These are phyloP conservation scores for Beauveria pseudobassiana DNA, from an alignment of 2,329 filamentous ascomycete species.

Conservation along the genomic window DNA sequence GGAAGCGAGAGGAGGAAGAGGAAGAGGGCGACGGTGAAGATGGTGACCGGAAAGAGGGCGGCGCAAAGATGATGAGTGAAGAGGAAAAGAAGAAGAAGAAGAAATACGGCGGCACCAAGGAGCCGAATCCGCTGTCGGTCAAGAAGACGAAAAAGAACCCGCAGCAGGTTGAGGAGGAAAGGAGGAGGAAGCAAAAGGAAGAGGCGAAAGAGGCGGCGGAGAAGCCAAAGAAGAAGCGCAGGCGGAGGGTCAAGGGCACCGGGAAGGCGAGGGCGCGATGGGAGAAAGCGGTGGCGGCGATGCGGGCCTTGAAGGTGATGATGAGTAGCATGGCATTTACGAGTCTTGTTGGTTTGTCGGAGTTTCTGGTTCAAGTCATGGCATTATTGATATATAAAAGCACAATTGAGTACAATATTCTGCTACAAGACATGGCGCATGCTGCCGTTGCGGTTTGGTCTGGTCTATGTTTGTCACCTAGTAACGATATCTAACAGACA, in stretches of 20 bases:
- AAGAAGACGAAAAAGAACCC: constrained; percentile 57
- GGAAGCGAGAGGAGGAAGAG: constrained; percentile 34
- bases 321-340: constrained; percentile 16
- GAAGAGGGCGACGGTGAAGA: constrained; percentile 25
- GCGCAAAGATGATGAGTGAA: constrained; percentile 14
- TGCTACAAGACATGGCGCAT: neutral
- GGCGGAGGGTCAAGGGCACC: constrained; percentile 26
- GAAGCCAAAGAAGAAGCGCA: constrained; percentile 29
- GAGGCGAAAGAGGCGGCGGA: constrained; percentile 17
- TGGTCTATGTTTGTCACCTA: too few relatives aligned
- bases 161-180: constrained; percentile 15
- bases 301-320: constrained; percentile 20
- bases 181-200: constrained; percentile 16
- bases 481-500: too few relatives aligned
- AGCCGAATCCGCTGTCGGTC: constrained; percentile 62
- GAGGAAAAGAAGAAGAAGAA: constrained; percentile 50
- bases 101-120: constrained; percentile 54
- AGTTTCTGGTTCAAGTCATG: neutral
- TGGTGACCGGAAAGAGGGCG: constrained; percentile 31
- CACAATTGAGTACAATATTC: neutral
- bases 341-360: neutral
- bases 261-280: constrained; percentile 18
- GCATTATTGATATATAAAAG: neutral
- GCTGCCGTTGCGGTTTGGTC: neutral
- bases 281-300: constrained; percentile 19